Evolutionary conservation across 345 rosid species (phyloP).

Genomic region (Corchorus olitorius): DNA sequence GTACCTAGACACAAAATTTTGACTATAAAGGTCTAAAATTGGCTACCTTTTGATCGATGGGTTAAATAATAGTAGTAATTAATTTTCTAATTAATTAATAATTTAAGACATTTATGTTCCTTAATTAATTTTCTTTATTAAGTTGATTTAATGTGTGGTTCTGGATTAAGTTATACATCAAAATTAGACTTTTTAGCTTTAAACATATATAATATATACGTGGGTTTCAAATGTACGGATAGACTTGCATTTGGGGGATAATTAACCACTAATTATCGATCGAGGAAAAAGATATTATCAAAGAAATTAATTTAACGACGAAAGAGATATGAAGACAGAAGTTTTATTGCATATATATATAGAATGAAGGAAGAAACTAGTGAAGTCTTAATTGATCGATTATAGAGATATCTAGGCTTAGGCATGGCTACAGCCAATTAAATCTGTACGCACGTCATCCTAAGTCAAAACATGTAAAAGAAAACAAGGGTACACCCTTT

Average conservation of each 20-base stretch:
- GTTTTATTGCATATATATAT: too few species aligned
- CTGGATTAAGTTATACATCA: neutral
- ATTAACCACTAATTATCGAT: neutral
- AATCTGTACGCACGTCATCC: too few species aligned
- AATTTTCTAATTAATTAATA: neutral
- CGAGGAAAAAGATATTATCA: too few species aligned
- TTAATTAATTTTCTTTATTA: neutral
- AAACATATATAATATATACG: too few species aligned
- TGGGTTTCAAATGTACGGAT: neutral
- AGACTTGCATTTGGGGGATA: too few species aligned
- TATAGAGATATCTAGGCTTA: neutral
- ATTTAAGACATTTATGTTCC: neutral
- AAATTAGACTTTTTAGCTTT: slow-evolving; percentile 6
- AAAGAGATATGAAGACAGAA: too few species aligned
- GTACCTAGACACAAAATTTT: neutral
- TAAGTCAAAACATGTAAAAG: neutral
- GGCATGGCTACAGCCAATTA: neutral
- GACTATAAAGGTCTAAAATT: neutral
- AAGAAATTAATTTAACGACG: too few species aligned
- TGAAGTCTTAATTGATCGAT: neutral
- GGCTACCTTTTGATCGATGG: neutral
- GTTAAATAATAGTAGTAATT: too few species aligned
- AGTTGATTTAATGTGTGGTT: neutral
- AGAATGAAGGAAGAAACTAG: too few species aligned
- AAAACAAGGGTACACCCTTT: neutral